Conservation (phyloP, 208 protist genomes). For the Herpetomonas muscarum region DNA sequence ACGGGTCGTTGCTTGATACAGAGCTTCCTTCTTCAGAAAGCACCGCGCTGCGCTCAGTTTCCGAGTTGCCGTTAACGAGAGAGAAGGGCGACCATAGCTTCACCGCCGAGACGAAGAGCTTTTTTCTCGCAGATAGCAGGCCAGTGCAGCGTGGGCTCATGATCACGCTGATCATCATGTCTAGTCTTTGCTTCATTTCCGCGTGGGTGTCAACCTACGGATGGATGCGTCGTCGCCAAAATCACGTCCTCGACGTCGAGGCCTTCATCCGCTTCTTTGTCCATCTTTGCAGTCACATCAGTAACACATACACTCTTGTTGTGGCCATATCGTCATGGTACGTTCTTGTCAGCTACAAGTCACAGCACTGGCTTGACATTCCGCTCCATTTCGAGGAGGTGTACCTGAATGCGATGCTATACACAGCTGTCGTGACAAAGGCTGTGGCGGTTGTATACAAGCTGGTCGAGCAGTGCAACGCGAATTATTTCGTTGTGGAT, state of each 20-base stretch:
- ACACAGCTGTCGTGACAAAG: slow-evolving; percentile 44
- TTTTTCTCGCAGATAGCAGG: slow-evolving; percentile 30
- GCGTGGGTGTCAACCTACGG: slow-evolving; percentile 66
- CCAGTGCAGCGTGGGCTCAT: slow-evolving; percentile 30
- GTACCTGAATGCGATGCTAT: slow-evolving; percentile 71
- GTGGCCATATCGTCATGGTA: slow-evolving; percentile 64
- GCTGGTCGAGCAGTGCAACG: slow-evolving; percentile 82
- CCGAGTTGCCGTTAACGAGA: slow-evolving; percentile 16
- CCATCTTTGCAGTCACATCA: slow-evolving; percentile 71
- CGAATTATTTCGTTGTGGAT: slow-evolving; percentile 87
- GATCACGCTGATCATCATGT: slow-evolving; percentile 60
- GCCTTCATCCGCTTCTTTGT: slow-evolving; percentile 61
- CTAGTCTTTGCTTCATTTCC: slow-evolving; percentile 46
- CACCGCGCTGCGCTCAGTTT: slow-evolving; percentile 3
- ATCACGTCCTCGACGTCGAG: slow-evolving; percentile 48
- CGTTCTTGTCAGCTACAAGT: slow-evolving; percentile 67
- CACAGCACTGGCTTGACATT: slow-evolving; percentile 28
- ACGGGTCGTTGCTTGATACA: slow-evolving; percentile 12
- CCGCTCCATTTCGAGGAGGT: slow-evolving; percentile 33
- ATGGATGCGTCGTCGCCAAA: slow-evolving; percentile 82
- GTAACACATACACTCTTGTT: slow-evolving; percentile 57
- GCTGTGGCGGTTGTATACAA: slow-evolving; percentile 58
- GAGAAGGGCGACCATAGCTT: slow-evolving; percentile 13
- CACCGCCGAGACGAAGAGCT: slow-evolving; percentile 18
- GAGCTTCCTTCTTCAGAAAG: neutral